Evolutionary conservation across 208 protist genomes (phyloP).

Genomic region (Leishmania amazonensis): DNA sequence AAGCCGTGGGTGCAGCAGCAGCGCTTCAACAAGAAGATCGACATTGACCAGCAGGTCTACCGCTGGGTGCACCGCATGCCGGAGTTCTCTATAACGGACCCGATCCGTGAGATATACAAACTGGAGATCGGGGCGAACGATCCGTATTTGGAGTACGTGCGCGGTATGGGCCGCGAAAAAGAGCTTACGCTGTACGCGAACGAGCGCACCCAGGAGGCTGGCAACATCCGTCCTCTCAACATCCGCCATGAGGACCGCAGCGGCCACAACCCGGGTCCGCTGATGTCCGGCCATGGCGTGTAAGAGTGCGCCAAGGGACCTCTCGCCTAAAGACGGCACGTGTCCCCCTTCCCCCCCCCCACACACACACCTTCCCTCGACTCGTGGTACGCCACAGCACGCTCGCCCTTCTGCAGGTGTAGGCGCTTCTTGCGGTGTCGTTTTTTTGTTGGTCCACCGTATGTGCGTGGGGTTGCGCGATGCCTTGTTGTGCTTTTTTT

Average conservation of each 20-base stretch:
- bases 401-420: neutral
- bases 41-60: slow-evolving; percentile 78
- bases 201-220: slow-evolving; percentile 48
- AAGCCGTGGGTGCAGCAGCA: slow-evolving; percentile 86
- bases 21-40: slow-evolving; percentile 89
- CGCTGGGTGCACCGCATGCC: slow-evolving; percentile 84
- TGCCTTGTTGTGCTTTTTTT: neutral
- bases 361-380: neutral
- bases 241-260: slow-evolving; percentile 59
- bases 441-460: neutral
- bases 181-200: slow-evolving; percentile 53
- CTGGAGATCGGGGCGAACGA: slow-evolving; percentile 73
- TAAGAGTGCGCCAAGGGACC: neutral
- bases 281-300: slow-evolving; percentile 35
- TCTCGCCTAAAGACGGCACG: neutral
- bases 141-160: slow-evolving; percentile 80
- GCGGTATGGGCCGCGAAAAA: slow-evolving; percentile 71
- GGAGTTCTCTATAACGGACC: slow-evolving; percentile 66
- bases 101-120: slow-evolving; percentile 68
- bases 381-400: neutral
- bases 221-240: slow-evolving; percentile 57
- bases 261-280: slow-evolving; percentile 64
- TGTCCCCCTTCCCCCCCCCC: neutral
- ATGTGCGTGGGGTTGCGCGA: neutral
- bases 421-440: neutral